These are phyloP conservation scores for Sphaerulina vaccinii DNA, from an alignment of 2,329 filamentous ascomycete species.

Conservation along the genomic window DNA sequence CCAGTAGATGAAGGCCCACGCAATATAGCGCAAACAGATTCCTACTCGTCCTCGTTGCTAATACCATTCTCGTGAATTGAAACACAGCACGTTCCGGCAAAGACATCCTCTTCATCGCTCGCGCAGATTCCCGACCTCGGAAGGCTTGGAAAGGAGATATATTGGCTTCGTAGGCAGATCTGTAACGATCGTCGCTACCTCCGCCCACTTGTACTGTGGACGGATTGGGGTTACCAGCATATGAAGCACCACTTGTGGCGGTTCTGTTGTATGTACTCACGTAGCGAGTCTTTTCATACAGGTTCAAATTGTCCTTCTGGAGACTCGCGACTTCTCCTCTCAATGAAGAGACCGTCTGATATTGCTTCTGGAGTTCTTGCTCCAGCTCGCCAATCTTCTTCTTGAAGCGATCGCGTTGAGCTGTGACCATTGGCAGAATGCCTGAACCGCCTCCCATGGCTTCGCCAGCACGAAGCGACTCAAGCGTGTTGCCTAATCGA, in stretches of 20 bases:
- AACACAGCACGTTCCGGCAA: constrained; percentile 87
- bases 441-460: constrained; percentile 68
- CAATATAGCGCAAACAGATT: constrained; percentile 95
- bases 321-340: constrained; percentile 87
- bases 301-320: constrained; percentile 91
- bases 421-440: constrained; percentile 96
- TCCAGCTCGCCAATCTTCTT: constrained; percentile 90
- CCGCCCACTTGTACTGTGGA: constrained; percentile 63
- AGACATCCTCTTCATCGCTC: constrained; percentile 91
- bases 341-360: constrained; percentile 78
- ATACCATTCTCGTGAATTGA: constrained; percentile 83
- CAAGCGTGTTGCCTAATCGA: constrained; percentile 46
- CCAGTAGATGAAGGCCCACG: constrained; percentile 79
- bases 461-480: constrained; percentile 63
- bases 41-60: constrained; percentile 84
- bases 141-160: constrained; percentile 96
- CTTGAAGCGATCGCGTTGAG: constrained; percentile 97
- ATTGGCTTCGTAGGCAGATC: constrained; percentile 89
- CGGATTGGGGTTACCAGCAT: constrained; percentile 65
- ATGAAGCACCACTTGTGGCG: constrained; percentile 64
- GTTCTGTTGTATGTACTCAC: constrained; percentile 86
- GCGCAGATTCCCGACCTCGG: constrained; percentile 83
- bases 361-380: constrained; percentile 79
- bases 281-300: constrained; percentile 98
- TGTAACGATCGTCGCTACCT: constrained; percentile 70